Conservation (phyloP, 495 filamentous ascomycete species). For the Xylaria curta region DNA sequence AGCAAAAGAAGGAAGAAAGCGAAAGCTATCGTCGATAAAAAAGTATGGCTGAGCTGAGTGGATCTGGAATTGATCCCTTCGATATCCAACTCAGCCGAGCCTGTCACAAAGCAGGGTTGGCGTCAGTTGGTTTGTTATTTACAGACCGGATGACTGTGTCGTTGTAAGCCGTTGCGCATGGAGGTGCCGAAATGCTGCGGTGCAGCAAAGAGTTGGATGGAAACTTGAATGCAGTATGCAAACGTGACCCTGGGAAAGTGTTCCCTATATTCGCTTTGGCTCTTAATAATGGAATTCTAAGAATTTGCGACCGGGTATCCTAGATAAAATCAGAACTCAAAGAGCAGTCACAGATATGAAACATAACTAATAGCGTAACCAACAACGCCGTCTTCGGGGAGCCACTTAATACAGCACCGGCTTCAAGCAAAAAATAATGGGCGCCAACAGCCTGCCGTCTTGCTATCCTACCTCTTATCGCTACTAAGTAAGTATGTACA, state of each 20-base stretch:
- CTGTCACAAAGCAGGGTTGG: neutral
- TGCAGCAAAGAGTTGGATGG: neutral
- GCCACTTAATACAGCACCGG: slow-evolving; percentile 1
- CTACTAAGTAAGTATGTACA: slow-evolving; percentile 3
- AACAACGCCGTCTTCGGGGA: slow-evolving; percentile 12
- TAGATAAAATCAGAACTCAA: neutral
- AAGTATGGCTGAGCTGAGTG: neutral
- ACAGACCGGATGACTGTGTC: slow-evolving; percentile 1
- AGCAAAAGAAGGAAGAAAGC: neutral
- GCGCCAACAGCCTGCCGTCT: neutral
- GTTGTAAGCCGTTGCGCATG: neutral
- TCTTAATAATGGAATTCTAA: neutral
- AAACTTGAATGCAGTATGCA: neutral
- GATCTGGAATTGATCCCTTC: neutral
- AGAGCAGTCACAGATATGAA: neutral
- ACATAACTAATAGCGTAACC: neutral
- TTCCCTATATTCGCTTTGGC: neutral
- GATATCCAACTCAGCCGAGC: neutral
- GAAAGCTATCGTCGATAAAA: neutral
- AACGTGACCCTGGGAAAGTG: neutral
- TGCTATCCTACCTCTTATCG: neutral
- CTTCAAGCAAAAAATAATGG: neutral
- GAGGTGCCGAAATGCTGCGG: neutral
- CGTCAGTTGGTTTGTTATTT: neutral
- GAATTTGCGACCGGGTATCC: slow-evolving; percentile 11